Evolutionary conservation across 352 stramenopile genomes (phyloP), one percentile per base, ranked within the genome.

Genomic region (Globisporangium recalcitrans): DNA sequence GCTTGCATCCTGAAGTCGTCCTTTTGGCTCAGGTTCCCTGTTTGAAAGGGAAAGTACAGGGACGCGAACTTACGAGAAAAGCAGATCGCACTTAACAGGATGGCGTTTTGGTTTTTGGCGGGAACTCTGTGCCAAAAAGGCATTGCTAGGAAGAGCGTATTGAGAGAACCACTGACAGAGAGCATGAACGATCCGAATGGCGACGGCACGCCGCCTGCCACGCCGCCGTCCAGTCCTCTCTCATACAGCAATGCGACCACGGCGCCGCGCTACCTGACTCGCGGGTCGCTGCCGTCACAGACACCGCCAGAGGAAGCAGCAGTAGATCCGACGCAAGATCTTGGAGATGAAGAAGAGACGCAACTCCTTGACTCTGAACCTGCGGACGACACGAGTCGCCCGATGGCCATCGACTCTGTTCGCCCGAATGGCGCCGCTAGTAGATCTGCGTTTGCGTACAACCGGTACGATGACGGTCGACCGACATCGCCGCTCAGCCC

Each of bases 191-290:
- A 52, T 14, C 38, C 24, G 57, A 46, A 64, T 14, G 58, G 36
- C 13, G 63, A 68, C 22, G 72, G 70, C 29, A 80, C 78, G 26
- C 80, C 80, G 22, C 77, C 78, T 31, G 64, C 69, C 8, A 90
- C 83, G 44, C 83, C 83, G 27, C 82, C 82, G 14, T 88, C 79
- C 47, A 89, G 78, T 63, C 75, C 82, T 32, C 60, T 73, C 64
- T 60, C 61, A 14, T 64, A 70, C 31, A 44, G 3, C 29, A 60
- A 46, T 27, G 29, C 14, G 26, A 34, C 24, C 19, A 24, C 14
- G 14, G 42, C 65, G 48, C 72, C 72, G 19, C 80, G 79, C 2
- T 88, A 89, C 52, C 57, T 88, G 26, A 79, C 77, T 31, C 77
- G 52, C 27, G 60, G 67, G 4, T 42, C 49, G 27, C 66, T 69